Evolutionary conservation across 2,329 filamentous ascomycete species (phyloP).

Genomic region (Pyrenochaeta sp.): DNA sequence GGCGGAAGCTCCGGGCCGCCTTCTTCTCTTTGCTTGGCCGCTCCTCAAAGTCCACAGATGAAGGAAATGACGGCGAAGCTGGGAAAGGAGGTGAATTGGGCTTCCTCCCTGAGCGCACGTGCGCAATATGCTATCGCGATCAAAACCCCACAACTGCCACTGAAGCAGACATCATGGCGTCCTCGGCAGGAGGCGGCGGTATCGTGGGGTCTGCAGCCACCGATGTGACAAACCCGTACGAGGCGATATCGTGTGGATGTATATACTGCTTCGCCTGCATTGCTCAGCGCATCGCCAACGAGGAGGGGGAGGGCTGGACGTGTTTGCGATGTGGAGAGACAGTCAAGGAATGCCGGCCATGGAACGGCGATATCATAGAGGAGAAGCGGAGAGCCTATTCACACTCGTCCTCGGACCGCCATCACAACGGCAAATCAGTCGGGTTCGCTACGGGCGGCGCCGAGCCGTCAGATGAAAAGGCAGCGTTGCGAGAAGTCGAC

Average conservation of each 20-base stretch:
- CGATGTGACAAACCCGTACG: conserved; percentile 96
- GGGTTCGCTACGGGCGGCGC: conserved; percentile 23
- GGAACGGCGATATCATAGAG: conserved; percentile 87
- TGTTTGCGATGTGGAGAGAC: conserved; percentile 88
- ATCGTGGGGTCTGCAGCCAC: conserved; percentile 89
- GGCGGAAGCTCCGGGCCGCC: conserved; percentile 76
- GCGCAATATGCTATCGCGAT: conserved; percentile 95
- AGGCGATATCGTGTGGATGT: conserved; percentile 86
- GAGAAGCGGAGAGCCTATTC: conserved; percentile 16
- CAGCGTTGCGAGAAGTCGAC: conserved; percentile 36
- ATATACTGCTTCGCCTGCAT: conserved; percentile 97
- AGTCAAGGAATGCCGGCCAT: conserved; percentile 86
- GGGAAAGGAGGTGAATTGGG: conserved; percentile 74
- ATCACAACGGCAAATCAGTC: conserved; percentile 22
- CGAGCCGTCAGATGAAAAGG: conserved; percentile 20
- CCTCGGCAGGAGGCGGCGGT: conserved; percentile 70
- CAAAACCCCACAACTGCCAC: conserved; percentile 78
- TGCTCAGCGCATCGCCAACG: conserved; percentile 86
- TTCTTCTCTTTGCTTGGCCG: conserved; percentile 60
- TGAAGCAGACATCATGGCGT: conserved; percentile 73
- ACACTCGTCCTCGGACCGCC: conserved; percentile 5
- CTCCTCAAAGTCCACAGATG: conserved; percentile 49
- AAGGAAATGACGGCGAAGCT: conserved; percentile 58
- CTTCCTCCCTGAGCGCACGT: conserved; percentile 91
- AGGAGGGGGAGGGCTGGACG: conserved; percentile 93